Evolutionary conservation across 257 asterid genomes (phyloP).

Genomic region (Coffea eugenioides): DNA sequence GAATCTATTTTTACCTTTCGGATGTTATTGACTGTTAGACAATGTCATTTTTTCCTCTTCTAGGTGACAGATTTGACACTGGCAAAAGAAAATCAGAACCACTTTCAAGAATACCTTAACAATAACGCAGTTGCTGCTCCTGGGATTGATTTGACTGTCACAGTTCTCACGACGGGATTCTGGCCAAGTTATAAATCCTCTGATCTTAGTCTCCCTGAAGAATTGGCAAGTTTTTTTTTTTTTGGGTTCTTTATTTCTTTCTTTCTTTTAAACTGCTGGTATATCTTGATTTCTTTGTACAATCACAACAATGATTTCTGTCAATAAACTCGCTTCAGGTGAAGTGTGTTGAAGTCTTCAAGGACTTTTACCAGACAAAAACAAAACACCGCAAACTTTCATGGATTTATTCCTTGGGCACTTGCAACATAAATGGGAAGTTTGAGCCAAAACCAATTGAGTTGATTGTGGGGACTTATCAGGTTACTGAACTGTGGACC

Average conservation of each 20-base stretch:
- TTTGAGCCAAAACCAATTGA: slow-evolving; percentile 87
- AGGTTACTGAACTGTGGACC: slow-evolving; percentile 43
- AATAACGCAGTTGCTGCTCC: slow-evolving; percentile 67
- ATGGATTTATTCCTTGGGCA: slow-evolving; percentile 94
- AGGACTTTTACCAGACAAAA: slow-evolving; percentile 94
- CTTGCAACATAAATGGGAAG: slow-evolving; percentile 88
- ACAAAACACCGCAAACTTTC: slow-evolving; percentile 96
- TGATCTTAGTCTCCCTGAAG: slow-evolving; percentile 94
- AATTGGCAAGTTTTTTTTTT: slow-evolving; percentile 51
- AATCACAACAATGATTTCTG: background rate
- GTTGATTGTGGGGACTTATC: slow-evolving; percentile 86
- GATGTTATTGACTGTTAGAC: slow-evolving; percentile 1
- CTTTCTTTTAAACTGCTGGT: background rate
- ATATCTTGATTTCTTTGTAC: background rate
- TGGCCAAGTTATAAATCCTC: slow-evolving; percentile 99
- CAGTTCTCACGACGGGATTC: slow-evolving; percentile 97
- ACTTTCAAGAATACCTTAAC: slow-evolving; percentile 82
- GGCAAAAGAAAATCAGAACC: slow-evolving; percentile 88
- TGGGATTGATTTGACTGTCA: slow-evolving; percentile 92
- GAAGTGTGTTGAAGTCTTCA: slow-evolving; percentile 87
- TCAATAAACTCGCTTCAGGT: slow-evolving; percentile 45
- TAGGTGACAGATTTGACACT: slow-evolving; percentile 96
- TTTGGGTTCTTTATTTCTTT: background rate
- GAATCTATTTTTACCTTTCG: background rate
- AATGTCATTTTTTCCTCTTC: slow-evolving; percentile 9